Conservation (phyloP, 2,329 filamentous ascomycete species). For the Botryotinia convoluta region DNA sequence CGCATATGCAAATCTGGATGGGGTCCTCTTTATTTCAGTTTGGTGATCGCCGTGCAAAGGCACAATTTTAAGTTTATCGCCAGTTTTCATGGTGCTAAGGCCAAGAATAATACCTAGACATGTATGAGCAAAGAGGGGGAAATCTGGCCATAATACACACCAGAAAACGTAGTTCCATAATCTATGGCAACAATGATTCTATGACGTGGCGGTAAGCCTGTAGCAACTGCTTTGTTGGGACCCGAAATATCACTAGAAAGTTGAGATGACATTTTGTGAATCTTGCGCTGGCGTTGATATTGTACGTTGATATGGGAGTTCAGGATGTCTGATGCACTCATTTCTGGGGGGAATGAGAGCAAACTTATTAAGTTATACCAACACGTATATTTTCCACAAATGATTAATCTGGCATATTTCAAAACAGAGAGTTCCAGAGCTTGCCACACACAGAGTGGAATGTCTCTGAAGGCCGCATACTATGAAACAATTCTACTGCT, state of each 20-base stretch:
- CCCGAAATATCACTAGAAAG: not conserved
- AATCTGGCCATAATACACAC: conserved; percentile 2
- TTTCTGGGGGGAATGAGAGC: not conserved
- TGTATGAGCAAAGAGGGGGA: not conserved
- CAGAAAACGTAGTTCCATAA: conserved; percentile 33
- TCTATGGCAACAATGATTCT: conserved; percentile 33
- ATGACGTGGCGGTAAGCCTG: conserved; percentile 4
- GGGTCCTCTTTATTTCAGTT: conserved; percentile 18
- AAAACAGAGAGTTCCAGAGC: not conserved
- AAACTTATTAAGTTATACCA: not conserved
- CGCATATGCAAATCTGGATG: conserved; percentile 28
- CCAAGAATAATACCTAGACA: conserved; percentile 23
- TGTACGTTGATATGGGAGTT: not conserved
- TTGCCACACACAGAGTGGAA: not conserved
- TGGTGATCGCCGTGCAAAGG: conserved; percentile 2
- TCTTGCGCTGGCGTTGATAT: not conserved
- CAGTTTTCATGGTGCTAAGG: conserved; percentile 18
- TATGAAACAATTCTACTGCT: not conserved
- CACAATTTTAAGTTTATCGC: conserved; percentile 20
- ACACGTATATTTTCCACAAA: not conserved
- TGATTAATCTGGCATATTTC: not conserved
- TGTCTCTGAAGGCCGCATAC: not conserved
- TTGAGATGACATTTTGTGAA: not conserved
- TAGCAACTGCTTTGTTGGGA: not conserved
- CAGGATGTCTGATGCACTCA: not conserved